phyloP scores from a whole-genome alignment of 768 basidiomycete species.

The Collybia sordida region DNA sequence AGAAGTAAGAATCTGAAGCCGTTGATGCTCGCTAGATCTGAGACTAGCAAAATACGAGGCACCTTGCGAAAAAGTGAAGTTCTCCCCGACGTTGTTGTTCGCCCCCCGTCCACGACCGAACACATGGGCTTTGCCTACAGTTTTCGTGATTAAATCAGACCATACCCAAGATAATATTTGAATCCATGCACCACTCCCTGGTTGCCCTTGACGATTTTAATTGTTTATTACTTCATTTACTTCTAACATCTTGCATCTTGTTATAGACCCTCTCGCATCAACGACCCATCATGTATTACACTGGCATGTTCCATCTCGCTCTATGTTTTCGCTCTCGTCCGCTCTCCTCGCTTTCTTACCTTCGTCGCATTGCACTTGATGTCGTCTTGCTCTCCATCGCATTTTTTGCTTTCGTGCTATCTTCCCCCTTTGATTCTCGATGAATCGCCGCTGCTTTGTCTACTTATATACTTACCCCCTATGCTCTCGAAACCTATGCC shows the following conservation, averaged over 20 bases:
- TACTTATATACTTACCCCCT: slow-evolving; percentile 13
- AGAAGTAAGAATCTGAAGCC: slow-evolving; percentile 55
- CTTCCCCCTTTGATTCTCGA: slow-evolving; percentile 3
- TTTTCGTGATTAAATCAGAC: slow-evolving; percentile 39
- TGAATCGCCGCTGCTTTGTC: slow-evolving; percentile 3
- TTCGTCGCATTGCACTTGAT: slow-evolving; percentile 9
- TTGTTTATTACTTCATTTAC: slow-evolving; percentile 13
- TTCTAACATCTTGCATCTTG: slow-evolving; percentile 9
- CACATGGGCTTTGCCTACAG: slow-evolving; percentile 42
- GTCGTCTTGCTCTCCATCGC: slow-evolving; percentile 8
- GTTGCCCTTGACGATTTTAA: slow-evolving; percentile 20
- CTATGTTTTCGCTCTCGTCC: slow-evolving; percentile 14
- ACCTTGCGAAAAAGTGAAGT: slow-evolving; percentile 53
- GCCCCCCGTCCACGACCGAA: slow-evolving; percentile 55
- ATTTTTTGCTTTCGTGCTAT: slow-evolving; percentile 13
- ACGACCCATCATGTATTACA: slow-evolving; percentile 1
- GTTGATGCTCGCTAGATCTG: slow-evolving; percentile 58
- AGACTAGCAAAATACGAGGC: slow-evolving; percentile 63
- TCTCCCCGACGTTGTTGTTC: slow-evolving; percentile 59
- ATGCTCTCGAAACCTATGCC: slow-evolving; percentile 11
- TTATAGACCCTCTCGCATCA: slow-evolving; percentile 1
- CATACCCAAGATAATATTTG: slow-evolving; percentile 16
- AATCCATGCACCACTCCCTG: slow-evolving; percentile 10
- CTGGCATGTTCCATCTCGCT: slow-evolving; percentile 1
- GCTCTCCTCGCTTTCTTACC: slow-evolving; percentile 14